Percentiles rank a stretch among this genome's conserved stretches.
Evolutionary conservation across 768 basidiomycete genomes (phyloP).

Genomic region (Ramaria rubella): DNA sequence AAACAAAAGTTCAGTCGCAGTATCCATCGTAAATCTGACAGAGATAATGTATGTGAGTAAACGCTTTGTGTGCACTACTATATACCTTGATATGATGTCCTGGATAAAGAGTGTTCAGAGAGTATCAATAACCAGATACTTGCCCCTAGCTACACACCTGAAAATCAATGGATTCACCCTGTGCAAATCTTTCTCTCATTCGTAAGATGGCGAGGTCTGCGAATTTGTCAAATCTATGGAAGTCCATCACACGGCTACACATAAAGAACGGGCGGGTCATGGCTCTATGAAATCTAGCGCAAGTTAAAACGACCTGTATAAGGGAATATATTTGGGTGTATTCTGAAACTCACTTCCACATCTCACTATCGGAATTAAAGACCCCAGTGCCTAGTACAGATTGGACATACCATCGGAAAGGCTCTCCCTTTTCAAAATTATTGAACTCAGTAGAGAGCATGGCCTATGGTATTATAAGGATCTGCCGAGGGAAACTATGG

Average conservation of each 20-base stretch:
- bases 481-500: neutral
- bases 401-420: constrained; percentile 25
- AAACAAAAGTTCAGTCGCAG: constrained; percentile 61
- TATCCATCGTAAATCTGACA: constrained; percentile 58
- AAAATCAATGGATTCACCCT: constrained; percentile 52
- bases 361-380: constrained; percentile 45
- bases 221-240: constrained; percentile 54
- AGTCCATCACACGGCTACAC: constrained; percentile 51
- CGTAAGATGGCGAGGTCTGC: constrained; percentile 37
- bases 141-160: constrained; percentile 36
- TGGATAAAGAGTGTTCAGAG: neutral
- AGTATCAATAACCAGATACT: neutral
- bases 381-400: constrained; percentile 45
- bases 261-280: constrained; percentile 61
- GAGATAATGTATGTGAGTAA: constrained; percentile 41
- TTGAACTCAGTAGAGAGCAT: constrained; percentile 39
- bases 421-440: constrained; percentile 38
- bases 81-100: constrained; percentile 4
- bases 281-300: constrained; percentile 48
- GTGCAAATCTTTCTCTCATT: constrained; percentile 41
- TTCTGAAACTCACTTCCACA: constrained; percentile 11
- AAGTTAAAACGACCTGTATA: neutral
- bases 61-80: neutral
- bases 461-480: constrained; percentile 20
- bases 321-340: constrained; percentile 15